phyloP scores from a whole-genome alignment of 192 early-diverging fungal genomes.

The Phlyctochytrium bullatum region DNA sequence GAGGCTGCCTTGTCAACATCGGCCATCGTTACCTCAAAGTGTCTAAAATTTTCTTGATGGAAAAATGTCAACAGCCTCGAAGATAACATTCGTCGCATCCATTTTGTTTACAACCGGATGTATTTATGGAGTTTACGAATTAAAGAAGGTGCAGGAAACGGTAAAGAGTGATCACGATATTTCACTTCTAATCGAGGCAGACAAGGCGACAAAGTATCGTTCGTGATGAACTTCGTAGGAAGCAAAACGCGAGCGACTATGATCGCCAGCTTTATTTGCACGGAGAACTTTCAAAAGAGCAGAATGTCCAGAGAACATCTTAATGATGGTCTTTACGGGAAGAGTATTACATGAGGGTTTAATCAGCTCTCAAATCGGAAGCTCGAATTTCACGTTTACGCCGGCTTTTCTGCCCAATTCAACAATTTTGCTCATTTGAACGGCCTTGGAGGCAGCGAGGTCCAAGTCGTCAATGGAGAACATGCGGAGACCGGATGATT shows the following conservation, averaged over 20 bases:
- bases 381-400: constrained; percentile 70
- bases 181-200: background rate
- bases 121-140: constrained; percentile 14
- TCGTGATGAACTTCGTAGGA: constrained; percentile 17
- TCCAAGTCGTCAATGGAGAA: constrained; percentile 94
- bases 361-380: constrained; percentile 32
- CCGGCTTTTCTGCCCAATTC: constrained; percentile 71
- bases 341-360: too few relatives aligned
- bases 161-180: background rate
- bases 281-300: constrained; percentile 5
- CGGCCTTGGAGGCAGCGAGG: constrained; percentile 87
- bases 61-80: constrained; percentile 1
- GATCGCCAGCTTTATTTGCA: constrained; percentile 18
- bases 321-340: too few relatives aligned
- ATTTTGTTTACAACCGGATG: constrained; percentile 19
- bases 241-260: constrained; percentile 21
- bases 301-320: constrained; percentile 13
- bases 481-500: constrained; percentile 87
- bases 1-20: too few relatives aligned
- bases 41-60: too few relatives aligned
- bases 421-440: constrained; percentile 81
- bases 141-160: constrained; percentile 18
- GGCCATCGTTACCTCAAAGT: too few relatives aligned
- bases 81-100: constrained; percentile 14
- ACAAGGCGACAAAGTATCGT: constrained; percentile 15